Conservation (phyloP, 495 filamentous ascomycete genomes). For the Patellaria atrata region DNA sequence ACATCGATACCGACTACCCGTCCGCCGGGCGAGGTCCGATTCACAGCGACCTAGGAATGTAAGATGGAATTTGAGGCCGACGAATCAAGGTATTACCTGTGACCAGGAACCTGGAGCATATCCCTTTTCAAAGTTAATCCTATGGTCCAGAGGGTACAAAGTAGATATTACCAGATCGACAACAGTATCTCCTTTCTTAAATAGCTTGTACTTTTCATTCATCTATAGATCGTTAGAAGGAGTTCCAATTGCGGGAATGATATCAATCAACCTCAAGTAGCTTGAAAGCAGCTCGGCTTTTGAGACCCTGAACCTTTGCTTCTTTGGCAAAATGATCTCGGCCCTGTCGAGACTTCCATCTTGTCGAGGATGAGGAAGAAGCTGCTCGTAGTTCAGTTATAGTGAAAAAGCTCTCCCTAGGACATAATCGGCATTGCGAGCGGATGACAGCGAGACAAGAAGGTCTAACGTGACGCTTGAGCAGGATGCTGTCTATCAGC, state of each 20-base stretch:
- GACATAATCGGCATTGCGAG: constrained; percentile 4
- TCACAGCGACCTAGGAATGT: constrained; percentile 55
- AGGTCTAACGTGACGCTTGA: constrained; percentile 1
- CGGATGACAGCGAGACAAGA: constrained; percentile 3
- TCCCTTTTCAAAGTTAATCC: constrained; percentile 40
- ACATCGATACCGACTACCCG: constrained; percentile 83
- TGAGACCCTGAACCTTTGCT: constrained; percentile 61
- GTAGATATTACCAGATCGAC: constrained; percentile 58
- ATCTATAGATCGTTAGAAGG: constrained; percentile 36
- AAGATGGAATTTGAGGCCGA: constrained; percentile 3
- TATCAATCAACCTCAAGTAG: constrained; percentile 55
- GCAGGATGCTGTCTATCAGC: constrained; percentile 17
- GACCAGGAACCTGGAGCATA: constrained; percentile 94
- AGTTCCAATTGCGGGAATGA: neutral
- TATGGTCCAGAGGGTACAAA: neutral
- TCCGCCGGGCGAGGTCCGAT: constrained; percentile 58
- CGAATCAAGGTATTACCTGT: constrained; percentile 39
- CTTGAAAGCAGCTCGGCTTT: constrained; percentile 87
- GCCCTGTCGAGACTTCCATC: constrained; percentile 69
- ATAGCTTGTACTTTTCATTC: constrained; percentile 64
- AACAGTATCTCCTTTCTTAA: constrained; percentile 65
- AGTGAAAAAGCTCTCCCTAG: neutral
- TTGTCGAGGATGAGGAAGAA: constrained; percentile 50
- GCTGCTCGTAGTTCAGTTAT: constrained; percentile 6
- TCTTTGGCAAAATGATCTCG: constrained; percentile 54